phyloP scores from a whole-genome alignment of 1,284 basidiomycete genomes.

The Sanghuangporus sanghuang region DNA sequence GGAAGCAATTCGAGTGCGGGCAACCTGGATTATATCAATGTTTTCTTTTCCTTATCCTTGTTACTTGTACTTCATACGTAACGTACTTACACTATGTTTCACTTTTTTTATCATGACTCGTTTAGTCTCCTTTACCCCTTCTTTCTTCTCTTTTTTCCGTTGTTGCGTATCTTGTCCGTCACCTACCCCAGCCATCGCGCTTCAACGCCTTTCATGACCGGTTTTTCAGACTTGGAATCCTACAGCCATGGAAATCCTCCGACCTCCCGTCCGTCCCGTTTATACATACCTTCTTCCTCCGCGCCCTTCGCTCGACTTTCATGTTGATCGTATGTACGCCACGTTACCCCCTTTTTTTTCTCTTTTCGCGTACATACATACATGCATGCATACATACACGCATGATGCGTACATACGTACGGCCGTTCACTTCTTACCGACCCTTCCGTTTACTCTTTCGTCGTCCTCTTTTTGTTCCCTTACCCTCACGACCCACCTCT shows the following conservation, averaged over 20 bases:
- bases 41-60: not conserved
- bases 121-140: not conserved
- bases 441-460: not conserved
- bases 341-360: not conserved
- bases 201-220: not conserved
- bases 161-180: not conserved
- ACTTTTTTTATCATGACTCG: not conserved
- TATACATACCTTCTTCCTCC: no score
- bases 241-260: not conserved
- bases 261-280: not conserved
- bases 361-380: no score
- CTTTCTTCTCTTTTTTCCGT: not conserved
- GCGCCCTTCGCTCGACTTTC: no score
- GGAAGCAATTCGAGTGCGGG: not conserved
- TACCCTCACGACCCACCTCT: not conserved
- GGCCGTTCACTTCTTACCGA: no score
- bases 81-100: no score
- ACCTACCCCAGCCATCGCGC: not conserved
- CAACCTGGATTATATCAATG: not conserved
- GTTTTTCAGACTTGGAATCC: not conserved
- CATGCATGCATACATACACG: no score
- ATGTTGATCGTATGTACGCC: not conserved
- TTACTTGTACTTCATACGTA: not conserved
- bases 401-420: no score
- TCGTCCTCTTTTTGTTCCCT: not conserved